Evolutionary conservation across 208 protist species (phyloP).

Genomic region (Trypanosoma lewisi): DNA sequence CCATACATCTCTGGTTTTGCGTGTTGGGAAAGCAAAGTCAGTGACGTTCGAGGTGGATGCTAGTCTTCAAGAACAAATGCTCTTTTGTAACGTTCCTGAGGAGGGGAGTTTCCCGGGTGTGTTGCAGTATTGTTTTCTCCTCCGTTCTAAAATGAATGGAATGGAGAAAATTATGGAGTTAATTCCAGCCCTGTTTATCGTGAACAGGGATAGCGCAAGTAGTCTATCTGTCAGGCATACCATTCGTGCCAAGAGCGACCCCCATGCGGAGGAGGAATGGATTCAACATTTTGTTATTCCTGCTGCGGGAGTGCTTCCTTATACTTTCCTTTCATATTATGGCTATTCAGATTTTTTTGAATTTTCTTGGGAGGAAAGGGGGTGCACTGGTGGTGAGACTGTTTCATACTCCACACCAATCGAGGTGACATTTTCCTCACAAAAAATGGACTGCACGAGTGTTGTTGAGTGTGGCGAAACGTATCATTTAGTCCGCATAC

Average conservation of each 20-base stretch:
- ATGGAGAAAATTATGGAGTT: no score
- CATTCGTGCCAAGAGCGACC: background rate
- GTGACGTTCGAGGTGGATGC: conserved; percentile 22
- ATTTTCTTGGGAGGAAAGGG: no score
- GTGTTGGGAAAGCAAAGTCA: conserved; percentile 4
- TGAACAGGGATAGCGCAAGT: no score
- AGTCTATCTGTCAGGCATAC: no score
- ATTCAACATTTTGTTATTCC: conserved; percentile 9
- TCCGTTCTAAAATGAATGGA: no score
- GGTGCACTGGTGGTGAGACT: no score
- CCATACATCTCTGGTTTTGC: conserved; percentile 10
- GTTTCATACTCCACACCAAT: conserved; percentile 17
- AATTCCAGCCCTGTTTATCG: no score
- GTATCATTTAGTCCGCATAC: conserved; percentile 24
- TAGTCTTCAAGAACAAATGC: conserved; percentile 9
- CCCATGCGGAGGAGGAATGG: conserved; percentile 15
- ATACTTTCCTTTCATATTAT: no score
- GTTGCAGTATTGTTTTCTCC: no score
- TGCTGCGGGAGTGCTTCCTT: conserved; percentile 2
- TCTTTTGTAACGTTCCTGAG: no score
- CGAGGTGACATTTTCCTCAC: conserved; percentile 34
- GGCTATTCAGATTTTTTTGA: no score
- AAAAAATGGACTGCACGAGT: conserved; percentile 35
- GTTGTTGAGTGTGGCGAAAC: conserved; percentile 39
- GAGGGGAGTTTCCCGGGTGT: no score